phyloP scores from a whole-genome alignment of 495 filamentous ascomycete species.

The Podospora sp. region DNA sequence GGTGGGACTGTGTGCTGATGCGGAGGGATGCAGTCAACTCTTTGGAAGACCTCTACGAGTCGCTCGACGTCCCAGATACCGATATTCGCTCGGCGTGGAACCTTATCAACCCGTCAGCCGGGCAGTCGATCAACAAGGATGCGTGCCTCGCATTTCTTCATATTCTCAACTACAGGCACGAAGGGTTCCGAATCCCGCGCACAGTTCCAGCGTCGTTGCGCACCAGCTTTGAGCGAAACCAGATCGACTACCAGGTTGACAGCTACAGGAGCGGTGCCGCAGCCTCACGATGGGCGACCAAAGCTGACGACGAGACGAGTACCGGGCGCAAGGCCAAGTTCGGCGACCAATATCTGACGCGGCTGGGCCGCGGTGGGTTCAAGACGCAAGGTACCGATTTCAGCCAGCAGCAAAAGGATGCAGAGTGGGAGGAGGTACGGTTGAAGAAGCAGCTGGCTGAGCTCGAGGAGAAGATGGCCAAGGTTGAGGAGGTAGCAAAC shows the following conservation, averaged over 20 bases:
- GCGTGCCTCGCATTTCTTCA: constrained; percentile 92
- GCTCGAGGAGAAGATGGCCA: constrained; percentile 78
- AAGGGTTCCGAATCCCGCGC: constrained; percentile 91
- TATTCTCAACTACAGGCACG: constrained; percentile 91
- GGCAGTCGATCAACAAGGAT: constrained; percentile 84
- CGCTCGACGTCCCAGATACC: constrained; percentile 92
- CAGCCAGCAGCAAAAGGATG: constrained; percentile 65
- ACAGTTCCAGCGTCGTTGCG: constrained; percentile 89
- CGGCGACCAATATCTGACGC: constrained; percentile 91
- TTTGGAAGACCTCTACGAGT: constrained; percentile 82
- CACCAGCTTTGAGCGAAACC: constrained; percentile 86
- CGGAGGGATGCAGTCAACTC: constrained; percentile 62
- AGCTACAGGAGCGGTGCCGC: constrained; percentile 51
- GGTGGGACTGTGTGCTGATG: constrained; percentile 12
- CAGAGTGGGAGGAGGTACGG: constrained; percentile 94
- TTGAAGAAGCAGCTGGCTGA: constrained; percentile 89
- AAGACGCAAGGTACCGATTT: constrained; percentile 86
- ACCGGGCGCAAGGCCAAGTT: constrained; percentile 94
- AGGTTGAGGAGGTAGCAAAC: constrained; percentile 64
- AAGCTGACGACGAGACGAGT: constrained; percentile 69
- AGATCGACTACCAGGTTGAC: constrained; percentile 94
- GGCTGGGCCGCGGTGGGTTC: constrained; percentile 77
- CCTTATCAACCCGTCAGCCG: constrained; percentile 85
- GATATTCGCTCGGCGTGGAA: constrained; percentile 96
- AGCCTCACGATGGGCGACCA: constrained; percentile 64